These are phyloP conservation scores for Bipolaris victoriae DNA, from an alignment of 2,329 filamentous ascomycete species.

Conservation along the genomic window DNA sequence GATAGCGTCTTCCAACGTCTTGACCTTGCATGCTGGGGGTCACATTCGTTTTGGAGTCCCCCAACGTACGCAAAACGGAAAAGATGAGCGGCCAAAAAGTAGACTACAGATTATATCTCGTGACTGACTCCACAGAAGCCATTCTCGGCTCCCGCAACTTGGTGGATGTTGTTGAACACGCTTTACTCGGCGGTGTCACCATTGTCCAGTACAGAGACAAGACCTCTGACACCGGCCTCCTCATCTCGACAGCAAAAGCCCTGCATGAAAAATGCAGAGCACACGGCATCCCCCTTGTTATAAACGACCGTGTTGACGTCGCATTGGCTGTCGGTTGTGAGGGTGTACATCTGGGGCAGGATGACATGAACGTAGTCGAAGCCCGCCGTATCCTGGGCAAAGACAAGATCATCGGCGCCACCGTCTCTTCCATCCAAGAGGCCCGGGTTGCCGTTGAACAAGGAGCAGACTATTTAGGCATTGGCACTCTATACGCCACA, in stretches of 20 bases:
- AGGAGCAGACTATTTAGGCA: constrained; percentile 89
- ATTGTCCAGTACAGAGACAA: constrained; percentile 94
- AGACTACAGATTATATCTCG: constrained; percentile 85
- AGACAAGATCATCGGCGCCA: constrained; percentile 85
- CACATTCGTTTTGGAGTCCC: constrained; percentile 24
- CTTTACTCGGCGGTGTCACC: constrained; percentile 77
- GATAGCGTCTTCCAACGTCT: constrained; percentile 1
- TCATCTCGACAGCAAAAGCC: constrained; percentile 72
- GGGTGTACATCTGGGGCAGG: constrained; percentile 93
- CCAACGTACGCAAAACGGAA: constrained; percentile 38
- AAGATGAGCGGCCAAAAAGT: constrained; percentile 46
- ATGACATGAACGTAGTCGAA: constrained; percentile 76
- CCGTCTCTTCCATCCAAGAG: constrained; percentile 76
- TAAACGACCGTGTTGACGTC: constrained; percentile 93
- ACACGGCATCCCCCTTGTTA: constrained; percentile 77
- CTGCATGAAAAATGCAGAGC: constrained; percentile 74
- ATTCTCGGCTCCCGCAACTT: constrained; percentile 78
- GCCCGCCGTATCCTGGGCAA: constrained; percentile 76
- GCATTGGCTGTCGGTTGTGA: constrained; percentile 84
- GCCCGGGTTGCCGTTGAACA: constrained; percentile 72
- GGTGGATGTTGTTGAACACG: constrained; percentile 73
- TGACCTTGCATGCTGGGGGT: not conserved
- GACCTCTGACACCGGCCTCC: constrained; percentile 71
- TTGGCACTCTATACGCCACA: constrained; percentile 89
- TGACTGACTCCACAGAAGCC: constrained; percentile 88